These are phyloP conservation scores for Mycena belliarum DNA, from an alignment of 768 basidiomycete genomes.

Conservation along the genomic window DNA sequence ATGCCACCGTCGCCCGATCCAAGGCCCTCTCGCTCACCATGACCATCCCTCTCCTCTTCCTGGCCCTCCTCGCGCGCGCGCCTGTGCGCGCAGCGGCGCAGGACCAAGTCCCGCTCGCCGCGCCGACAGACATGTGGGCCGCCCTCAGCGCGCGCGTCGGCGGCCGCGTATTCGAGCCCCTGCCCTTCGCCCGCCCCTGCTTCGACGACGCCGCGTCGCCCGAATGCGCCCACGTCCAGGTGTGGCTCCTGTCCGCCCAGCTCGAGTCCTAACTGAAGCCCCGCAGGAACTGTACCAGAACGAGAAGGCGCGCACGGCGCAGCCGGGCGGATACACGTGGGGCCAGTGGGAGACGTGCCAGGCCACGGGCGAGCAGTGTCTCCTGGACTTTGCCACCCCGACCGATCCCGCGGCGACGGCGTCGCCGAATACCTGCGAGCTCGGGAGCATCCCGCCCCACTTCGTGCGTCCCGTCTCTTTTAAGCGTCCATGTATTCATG, in stretches of 20 bases:
- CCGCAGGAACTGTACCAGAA: slow-evolving; percentile 16
- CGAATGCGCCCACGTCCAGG: slow-evolving; percentile 13
- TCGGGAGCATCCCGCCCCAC: slow-evolving; percentile 39
- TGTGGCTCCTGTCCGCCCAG: neutral
- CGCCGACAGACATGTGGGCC: slow-evolving; percentile 13
- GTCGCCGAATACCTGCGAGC: slow-evolving; percentile 32
- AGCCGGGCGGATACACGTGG: slow-evolving; percentile 33
- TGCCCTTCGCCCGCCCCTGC: slow-evolving; percentile 17
- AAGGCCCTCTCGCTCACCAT: no score
- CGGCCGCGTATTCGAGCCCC: slow-evolving; percentile 9
- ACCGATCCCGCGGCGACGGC: slow-evolving; percentile 30
- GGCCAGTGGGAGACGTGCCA: slow-evolving; percentile 62
- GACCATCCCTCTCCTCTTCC: no score
- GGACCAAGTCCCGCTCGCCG: slow-evolving; percentile 1
- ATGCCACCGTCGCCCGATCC: no score
- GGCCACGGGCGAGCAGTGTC: slow-evolving; percentile 42
- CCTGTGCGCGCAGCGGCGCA: no score
- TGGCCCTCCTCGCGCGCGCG: no score
- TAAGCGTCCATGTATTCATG: no score
- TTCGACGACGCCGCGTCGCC: slow-evolving; percentile 14
- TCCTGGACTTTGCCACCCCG: slow-evolving; percentile 42
- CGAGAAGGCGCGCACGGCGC: slow-evolving; percentile 13
- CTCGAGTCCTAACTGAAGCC: neutral
- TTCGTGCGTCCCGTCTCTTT: slow-evolving; percentile 30
- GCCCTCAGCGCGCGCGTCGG: slow-evolving; percentile 9